Conservation (phyloP, 2,329 filamentous ascomycete species). For the Hymenotorrendiella dingleyae region DNA sequence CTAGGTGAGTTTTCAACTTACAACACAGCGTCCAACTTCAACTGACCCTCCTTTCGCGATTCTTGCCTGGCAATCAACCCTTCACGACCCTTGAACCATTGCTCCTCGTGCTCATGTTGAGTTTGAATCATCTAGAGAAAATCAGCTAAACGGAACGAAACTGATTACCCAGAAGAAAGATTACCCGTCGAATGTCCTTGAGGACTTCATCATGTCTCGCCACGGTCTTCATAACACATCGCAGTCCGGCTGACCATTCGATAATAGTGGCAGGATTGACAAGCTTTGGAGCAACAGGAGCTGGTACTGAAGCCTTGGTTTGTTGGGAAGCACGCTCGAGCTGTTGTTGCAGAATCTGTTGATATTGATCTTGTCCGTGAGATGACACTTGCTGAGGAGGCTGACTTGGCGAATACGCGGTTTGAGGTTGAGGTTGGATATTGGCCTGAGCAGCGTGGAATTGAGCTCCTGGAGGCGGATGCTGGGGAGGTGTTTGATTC, state of each 20-base stretch:
- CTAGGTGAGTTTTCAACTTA: conserved; percentile 30
- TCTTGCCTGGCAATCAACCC: conserved; percentile 45
- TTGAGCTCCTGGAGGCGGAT: conserved; percentile 3
- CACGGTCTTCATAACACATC: conserved; percentile 44
- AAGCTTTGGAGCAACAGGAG: conserved; percentile 8
- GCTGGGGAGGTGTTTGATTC: conserved; percentile 4
- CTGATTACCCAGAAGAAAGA: conserved; percentile 1
- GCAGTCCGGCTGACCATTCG: conserved; percentile 44
- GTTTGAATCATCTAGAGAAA: conserved; percentile 49
- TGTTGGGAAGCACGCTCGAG: conserved; percentile 6
- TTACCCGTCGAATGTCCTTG: conserved; percentile 36
- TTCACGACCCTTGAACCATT: conserved; percentile 51
- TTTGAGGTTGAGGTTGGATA: conserved; percentile 1
- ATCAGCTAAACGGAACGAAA: conserved; percentile 5
- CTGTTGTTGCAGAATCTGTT: conserved; percentile 8
- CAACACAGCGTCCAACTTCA: conserved; percentile 48
- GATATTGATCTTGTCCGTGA: conserved; percentile 1
- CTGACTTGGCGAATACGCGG: background rate
- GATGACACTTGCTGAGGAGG: conserved; percentile 6
- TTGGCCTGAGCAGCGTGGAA: background rate
- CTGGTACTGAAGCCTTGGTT: background rate
- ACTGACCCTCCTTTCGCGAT: conserved; percentile 45
- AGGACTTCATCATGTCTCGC: conserved; percentile 39
- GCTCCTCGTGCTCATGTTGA: conserved; percentile 56
- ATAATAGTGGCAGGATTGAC: conserved; percentile 42